Base-by-base conservation (phyloP, 176 grass and related monocot species). In the Leersia perrieri region DNA sequence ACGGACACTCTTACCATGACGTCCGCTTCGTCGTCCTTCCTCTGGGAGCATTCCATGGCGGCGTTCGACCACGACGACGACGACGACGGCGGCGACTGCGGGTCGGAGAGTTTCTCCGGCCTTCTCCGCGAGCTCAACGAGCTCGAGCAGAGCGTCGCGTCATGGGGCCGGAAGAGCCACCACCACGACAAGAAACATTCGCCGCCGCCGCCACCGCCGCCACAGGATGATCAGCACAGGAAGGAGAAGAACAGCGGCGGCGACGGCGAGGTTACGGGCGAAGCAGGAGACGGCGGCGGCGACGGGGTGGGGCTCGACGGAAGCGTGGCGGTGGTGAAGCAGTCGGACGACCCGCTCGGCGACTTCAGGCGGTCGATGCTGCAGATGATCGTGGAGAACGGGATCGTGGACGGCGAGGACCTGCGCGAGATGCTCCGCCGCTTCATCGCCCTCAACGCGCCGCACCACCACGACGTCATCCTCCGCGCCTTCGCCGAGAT, bases 321-420 rank as follows among this genome's bases (percentile, higher is more conserved):
- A 2, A 84, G 91, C 77, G 82, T 93, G 53, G 88, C 86, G 22
- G 80, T 97, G 72, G 88, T 97, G 63, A 97, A 91, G 87, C 86
- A 87, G 75, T 91, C 94, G 16, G 84, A 60, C 15, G 82, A 97
- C 84, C 94, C 94, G 38, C 79, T 89, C 0, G 53, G 77, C 60
- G 91, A 97, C 76, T 97, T 97, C 73, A 84, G 91, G 60, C 75
- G 33, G 70, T 97, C 94, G 78, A 97, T 97, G 94, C 64, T 88
- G 64, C 88, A 93, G 73, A 89, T 97, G 89, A 89, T 97, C 63
- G 81, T 89, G 74, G 94, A 93, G 86, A 77, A 93, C 61, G 83
- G 88, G 84, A 93, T 97, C 28, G 84, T 83, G 16, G 75, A 77
- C 32, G 68, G 83, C 23, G 91, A 85, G 55, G 89, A 91, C 80